phyloP scores from a whole-genome alignment of 2,329 filamentous ascomycete species.

The Penicillium frequentans region DNA sequence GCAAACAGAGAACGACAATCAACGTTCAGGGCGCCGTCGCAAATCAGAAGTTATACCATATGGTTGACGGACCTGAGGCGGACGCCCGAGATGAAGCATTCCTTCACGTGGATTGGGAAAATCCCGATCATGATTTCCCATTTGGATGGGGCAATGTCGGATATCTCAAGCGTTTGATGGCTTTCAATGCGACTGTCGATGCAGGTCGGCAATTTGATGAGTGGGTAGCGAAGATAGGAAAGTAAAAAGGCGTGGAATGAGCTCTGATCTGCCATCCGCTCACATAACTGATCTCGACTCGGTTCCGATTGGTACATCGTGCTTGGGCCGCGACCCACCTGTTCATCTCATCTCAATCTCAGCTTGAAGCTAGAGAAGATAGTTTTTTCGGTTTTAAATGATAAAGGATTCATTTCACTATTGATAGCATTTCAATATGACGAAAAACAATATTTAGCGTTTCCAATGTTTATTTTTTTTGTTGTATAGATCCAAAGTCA shows the following conservation, averaged over 20 bases:
- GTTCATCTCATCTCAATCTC: conserved; percentile 2
- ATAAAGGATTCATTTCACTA: too few relatives aligned
- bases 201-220: not conserved
- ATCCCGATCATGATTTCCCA: not conserved
- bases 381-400: too few relatives aligned
- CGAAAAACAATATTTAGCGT: not conserved
- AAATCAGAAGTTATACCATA: not conserved
- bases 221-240: not conserved
- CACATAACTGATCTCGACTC: too few relatives aligned
- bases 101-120: not conserved
- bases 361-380: not conserved
- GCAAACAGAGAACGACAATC: not conserved
- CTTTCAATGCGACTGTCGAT: not conserved
- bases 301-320: conserved; percentile 4
- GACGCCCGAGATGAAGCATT: not conserved
- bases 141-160: not conserved
- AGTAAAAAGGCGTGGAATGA: not conserved
- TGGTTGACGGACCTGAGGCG: not conserved
- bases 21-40: not conserved
- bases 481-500: not conserved
- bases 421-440: too few relatives aligned
- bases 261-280: not conserved
- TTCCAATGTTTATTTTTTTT: not conserved
- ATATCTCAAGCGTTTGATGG: not conserved
- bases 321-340: conserved; percentile 6